These are phyloP conservation scores for Fonsecaea pugnacius DNA, from an alignment of 2,329 filamentous ascomycete genomes.

Conservation along the genomic window DNA sequence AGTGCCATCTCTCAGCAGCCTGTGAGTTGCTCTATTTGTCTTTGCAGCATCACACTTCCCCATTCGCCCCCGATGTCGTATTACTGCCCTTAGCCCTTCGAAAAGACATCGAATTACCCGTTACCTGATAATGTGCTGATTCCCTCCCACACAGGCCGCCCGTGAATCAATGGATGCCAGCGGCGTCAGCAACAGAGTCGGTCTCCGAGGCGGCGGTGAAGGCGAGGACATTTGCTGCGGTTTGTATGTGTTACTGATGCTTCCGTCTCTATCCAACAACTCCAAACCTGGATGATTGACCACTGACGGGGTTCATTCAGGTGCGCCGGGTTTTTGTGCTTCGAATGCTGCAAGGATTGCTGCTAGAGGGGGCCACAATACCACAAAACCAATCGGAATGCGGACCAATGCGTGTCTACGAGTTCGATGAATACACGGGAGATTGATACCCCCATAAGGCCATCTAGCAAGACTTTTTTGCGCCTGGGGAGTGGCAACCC, in stretches of 20 bases:
- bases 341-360: constrained; percentile 37
- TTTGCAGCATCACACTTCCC: neutral
- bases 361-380: constrained; percentile 23
- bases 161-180: constrained; percentile 27
- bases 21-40: constrained; percentile 23
- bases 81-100: neutral
- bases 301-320: constrained; percentile 8
- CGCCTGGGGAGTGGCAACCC: neutral
- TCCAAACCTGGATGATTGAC: neutral
- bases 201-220: constrained; percentile 35
- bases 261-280: neutral
- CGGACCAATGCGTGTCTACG: neutral
- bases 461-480: neutral
- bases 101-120: neutral
- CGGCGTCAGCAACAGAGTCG: constrained; percentile 25
- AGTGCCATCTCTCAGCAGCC: constrained; percentile 31
- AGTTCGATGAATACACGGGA: neutral
- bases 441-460: neutral
- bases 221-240: constrained; percentile 37
- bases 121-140: constrained; percentile 1
- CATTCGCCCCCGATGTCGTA: neutral
- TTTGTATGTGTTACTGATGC: constrained; percentile 25
- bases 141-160: neutral
- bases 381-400: neutral
- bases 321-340: constrained; percentile 37